A percentile compares a stretch with the other conserved stretches of the same genome.
phyloP scores from a whole-genome alignment of 1,284 basidiomycete genomes.

The Cerioporus squamosus region DNA sequence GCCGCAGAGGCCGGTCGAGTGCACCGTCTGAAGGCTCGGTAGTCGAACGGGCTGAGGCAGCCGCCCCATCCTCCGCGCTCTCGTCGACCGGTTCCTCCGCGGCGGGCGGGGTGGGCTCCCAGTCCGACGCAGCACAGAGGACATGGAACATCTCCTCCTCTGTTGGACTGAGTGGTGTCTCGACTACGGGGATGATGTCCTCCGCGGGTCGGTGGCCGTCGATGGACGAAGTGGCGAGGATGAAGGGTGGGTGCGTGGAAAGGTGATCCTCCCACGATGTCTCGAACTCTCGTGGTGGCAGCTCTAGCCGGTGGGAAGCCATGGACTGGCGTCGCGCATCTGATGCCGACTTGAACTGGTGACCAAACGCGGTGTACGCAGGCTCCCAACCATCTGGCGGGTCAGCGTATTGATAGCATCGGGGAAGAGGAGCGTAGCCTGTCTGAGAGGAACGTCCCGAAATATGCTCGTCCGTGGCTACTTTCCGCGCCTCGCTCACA shows the following conservation, averaged over 20 bases:
- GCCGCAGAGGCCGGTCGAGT: constrained; percentile 47
- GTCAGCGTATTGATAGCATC: constrained; percentile 37
- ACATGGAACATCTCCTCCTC: constrained; percentile 72
- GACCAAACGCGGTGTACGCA: constrained; percentile 58
- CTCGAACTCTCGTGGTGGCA: constrained; percentile 29
- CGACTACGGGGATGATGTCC: constrained; percentile 29
- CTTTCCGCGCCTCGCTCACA: constrained; percentile 55
- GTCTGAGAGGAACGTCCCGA: constrained; percentile 62
- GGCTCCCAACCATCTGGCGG: neutral
- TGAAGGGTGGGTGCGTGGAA: constrained; percentile 33
- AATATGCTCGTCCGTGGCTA: constrained; percentile 49
- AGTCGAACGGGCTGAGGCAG: neutral
- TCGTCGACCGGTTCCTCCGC: constrained; percentile 3
- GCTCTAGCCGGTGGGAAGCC: constrained; percentile 29
- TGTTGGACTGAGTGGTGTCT: constrained; percentile 64
- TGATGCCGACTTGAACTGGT: constrained; percentile 53
- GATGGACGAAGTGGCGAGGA: constrained; percentile 32
- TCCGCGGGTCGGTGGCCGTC: constrained; percentile 26
- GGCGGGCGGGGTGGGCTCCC: constrained; percentile 41
- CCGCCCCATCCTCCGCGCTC: neutral
- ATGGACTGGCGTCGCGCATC: constrained; percentile 40
- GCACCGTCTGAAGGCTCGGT: constrained; percentile 11
- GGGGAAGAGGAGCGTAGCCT: constrained; percentile 59
- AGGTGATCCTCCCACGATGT: constrained; percentile 33
- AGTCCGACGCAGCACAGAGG: constrained; percentile 62